These are phyloP conservation scores for Linnemannia exigua DNA, from an alignment of 192 early-diverging fungal species.

Conservation along the genomic window DNA sequence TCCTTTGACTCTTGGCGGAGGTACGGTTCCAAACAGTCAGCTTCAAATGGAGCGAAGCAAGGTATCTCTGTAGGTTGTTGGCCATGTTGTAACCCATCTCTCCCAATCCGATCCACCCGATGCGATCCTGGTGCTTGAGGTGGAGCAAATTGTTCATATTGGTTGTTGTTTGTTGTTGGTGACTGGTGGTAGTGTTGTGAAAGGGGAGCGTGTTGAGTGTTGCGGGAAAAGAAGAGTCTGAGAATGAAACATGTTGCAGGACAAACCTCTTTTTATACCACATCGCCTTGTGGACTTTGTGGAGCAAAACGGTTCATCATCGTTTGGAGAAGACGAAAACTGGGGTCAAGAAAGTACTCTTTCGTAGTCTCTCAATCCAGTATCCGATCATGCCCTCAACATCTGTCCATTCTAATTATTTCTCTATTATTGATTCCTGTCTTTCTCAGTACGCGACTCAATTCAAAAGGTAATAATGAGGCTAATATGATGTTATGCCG, in stretches of 20 bases:
- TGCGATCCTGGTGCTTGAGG: conserved; percentile 50
- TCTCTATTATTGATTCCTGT: neutral
- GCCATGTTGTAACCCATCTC: conserved; percentile 67
- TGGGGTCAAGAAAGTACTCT: neutral
- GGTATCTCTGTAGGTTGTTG: conserved; percentile 69
- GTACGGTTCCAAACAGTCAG: conserved; percentile 78
- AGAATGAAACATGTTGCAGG: neutral
- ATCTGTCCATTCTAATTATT: neutral
- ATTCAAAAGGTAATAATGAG: neutral
- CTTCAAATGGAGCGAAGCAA: conserved; percentile 45
- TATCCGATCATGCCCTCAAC: conserved; percentile 2
- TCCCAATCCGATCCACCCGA: conserved; percentile 53
- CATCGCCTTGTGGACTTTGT: neutral
- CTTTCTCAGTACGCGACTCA: neutral
- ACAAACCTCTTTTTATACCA: neutral
- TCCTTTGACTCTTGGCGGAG: conserved; percentile 56
- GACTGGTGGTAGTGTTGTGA: neutral
- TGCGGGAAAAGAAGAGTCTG: neutral
- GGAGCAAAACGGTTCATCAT: neutral
- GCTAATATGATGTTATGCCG: neutral
- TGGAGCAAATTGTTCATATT: conserved; percentile 41
- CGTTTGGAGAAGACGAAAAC: neutral
- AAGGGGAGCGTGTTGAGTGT: neutral
- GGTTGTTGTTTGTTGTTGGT: neutral
- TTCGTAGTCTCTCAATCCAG: neutral